Percentiles rank a stretch among this genome's conserved stretches.
These are phyloP conservation scores for Zoysia japonica DNA, from an alignment of 176 grass and related monocot genomes.

Conservation along the genomic window DNA sequence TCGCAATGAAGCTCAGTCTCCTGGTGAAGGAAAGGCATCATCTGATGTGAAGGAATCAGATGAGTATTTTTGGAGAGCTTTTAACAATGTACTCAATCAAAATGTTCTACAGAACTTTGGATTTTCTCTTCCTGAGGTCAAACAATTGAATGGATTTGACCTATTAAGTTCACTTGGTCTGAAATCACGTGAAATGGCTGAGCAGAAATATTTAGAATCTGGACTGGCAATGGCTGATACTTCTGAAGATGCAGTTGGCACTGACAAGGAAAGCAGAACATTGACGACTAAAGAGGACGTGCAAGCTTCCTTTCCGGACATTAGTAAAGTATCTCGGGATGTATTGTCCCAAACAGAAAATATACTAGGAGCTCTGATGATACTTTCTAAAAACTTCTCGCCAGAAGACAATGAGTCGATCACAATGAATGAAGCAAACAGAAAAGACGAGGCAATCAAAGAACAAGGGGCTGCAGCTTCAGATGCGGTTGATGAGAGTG, in stretches of 20 bases:
- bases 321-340: conserved; percentile 77
- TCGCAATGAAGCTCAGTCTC: conserved; percentile 28
- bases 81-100: conserved; percentile 63
- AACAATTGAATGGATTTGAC: conserved; percentile 73
- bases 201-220: conserved; percentile 76
- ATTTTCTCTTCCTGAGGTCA: conserved; percentile 88
- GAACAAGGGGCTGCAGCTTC: conserved; percentile 37
- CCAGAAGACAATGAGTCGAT: conserved; percentile 44
- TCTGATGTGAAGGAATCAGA: conserved; percentile 49
- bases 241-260: conserved; percentile 31
- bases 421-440: conserved; percentile 25
- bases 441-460: conserved; percentile 34
- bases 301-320: conserved; percentile 62
- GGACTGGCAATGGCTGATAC: conserved; percentile 66
- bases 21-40: conserved; percentile 27
- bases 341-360: conserved; percentile 88
- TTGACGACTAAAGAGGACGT: conserved; percentile 29
- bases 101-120: conserved; percentile 71
- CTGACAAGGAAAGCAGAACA: conserved; percentile 42
- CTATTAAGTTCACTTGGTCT: conserved; percentile 62
- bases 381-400: conserved; percentile 69
- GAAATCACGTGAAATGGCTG: conserved; percentile 68
- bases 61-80: conserved; percentile 85
- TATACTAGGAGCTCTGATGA: conserved; percentile 85
- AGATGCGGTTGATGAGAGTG: conserved; percentile 43